Percentiles rank a stretch among this genome's conserved stretches.
phyloP scores from a whole-genome alignment of 108 stramenopile species.

The Aurantiochytrium sp. region DNA sequence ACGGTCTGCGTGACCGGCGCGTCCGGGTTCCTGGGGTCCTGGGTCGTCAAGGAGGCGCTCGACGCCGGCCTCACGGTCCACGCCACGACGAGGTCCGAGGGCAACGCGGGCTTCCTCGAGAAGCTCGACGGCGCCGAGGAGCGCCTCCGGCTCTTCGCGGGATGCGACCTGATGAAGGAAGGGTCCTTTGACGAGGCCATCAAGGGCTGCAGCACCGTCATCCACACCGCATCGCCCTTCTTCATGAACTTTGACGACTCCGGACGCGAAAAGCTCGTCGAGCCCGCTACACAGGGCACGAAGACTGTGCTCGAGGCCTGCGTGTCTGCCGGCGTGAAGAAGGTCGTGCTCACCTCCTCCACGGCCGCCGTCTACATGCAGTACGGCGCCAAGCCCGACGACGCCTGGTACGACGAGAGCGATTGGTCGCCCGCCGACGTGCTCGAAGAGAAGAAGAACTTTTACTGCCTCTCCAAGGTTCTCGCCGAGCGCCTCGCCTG shows the following conservation, averaged over 20 bases:
- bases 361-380: neutral
- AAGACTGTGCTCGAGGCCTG: conserved; percentile 37
- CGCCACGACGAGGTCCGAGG: neutral
- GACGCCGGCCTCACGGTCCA: neutral
- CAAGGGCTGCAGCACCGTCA: conserved; percentile 32
- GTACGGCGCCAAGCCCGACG: neutral
- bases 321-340: neutral
- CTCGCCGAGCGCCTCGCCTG: neutral
- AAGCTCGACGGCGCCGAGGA: conserved; percentile 39
- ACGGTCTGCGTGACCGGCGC: conserved; percentile 27
- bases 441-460: neutral
- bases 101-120: neutral
- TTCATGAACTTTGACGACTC: conserved; percentile 17
- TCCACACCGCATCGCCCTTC: conserved; percentile 47
- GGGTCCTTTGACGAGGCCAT: conserved; percentile 43
- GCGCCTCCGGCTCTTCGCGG: conserved; percentile 39
- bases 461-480: conserved; percentile 9
- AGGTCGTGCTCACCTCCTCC: neutral
- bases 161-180: conserved; percentile 32
- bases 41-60: conserved; percentile 29
- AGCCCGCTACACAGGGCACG: conserved; percentile 46
- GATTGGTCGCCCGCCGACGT: neutral
- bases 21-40: neutral
- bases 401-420: neutral
- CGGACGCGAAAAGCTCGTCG: conserved; percentile 39